Evolutionary conservation across 345 rosid species (phyloP).

Genomic region (Viola odorata): DNA sequence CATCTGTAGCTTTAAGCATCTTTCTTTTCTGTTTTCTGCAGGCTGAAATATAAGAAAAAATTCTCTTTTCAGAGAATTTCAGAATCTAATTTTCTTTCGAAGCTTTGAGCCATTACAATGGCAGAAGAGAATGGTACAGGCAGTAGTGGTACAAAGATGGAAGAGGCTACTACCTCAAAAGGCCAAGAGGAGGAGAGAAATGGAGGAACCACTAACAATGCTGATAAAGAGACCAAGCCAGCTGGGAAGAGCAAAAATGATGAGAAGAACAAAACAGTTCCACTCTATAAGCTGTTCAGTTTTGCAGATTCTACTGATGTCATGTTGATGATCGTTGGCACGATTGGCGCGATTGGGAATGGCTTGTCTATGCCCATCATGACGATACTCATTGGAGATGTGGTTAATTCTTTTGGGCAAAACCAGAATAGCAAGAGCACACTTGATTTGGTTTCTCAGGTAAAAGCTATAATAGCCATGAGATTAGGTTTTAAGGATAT

Average conservation of each 20-base stretch:
- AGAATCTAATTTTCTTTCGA: too few relatives aligned
- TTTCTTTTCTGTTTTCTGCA: too few relatives aligned
- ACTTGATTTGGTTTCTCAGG: slow-evolving; percentile 33
- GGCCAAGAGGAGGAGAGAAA: background rate
- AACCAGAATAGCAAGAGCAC: slow-evolving; percentile 11
- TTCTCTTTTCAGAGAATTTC: too few relatives aligned
- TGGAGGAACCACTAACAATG: background rate
- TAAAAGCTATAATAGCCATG: background rate
- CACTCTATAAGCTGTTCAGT: slow-evolving; percentile 35
- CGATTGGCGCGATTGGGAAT: slow-evolving; percentile 30
- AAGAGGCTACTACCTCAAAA: background rate
- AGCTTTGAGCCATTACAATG: too few relatives aligned
- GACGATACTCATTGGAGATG: slow-evolving; percentile 30
- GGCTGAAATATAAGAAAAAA: too few relatives aligned
- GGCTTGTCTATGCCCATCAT: slow-evolving; percentile 32
- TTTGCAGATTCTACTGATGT: slow-evolving; percentile 32
- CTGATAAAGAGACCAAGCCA: background rate
- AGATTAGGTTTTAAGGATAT: too few relatives aligned
- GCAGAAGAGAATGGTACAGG: too few relatives aligned
- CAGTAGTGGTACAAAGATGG: background rate
- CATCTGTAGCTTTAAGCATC: too few relatives aligned
- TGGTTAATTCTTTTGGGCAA: slow-evolving; percentile 35
- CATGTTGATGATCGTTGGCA: slow-evolving; percentile 28
- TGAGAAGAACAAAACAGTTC: slow-evolving; percentile 11
- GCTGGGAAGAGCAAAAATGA: background rate